Evolutionary conservation across 495 filamentous ascomycete genomes (phyloP).

Genomic region (Lasiosphaeria miniovina): DNA sequence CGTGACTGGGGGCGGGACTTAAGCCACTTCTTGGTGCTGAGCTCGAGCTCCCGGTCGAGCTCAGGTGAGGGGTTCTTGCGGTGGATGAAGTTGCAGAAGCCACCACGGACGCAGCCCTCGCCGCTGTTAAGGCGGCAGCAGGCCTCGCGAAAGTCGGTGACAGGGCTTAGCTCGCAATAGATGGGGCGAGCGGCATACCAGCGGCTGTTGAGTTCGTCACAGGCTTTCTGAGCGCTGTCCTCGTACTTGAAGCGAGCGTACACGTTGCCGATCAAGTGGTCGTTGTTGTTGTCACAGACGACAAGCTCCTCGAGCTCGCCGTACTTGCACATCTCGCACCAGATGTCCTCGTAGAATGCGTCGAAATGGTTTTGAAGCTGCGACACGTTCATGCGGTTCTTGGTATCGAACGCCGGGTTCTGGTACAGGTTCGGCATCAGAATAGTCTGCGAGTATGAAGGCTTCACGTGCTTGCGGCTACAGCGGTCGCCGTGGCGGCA

Average conservation of each 20-base stretch:
- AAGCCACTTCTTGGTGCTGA: constrained; percentile 95
- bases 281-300: constrained; percentile 94
- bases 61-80: constrained; percentile 88
- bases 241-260: constrained; percentile 99
- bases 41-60: constrained; percentile 80
- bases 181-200: constrained; percentile 98
- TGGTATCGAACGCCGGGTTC: constrained; percentile 95
- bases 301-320: constrained; percentile 87
- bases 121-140: constrained; percentile 93
- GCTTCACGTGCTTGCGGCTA: constrained; percentile 97
- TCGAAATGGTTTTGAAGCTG: constrained; percentile 99
- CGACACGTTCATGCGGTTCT: constrained; percentile 89
- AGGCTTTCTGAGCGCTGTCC: constrained; percentile 88
- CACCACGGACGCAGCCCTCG: constrained; percentile 92
- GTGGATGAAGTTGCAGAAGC: constrained; percentile 99
- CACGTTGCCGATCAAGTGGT: constrained; percentile 97
- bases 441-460: constrained; percentile 95
- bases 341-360: constrained; percentile 99
- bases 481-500: constrained; percentile 98
- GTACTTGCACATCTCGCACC: constrained; percentile 98
- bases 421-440: constrained; percentile 98
- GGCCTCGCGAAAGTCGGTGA: constrained; percentile 97
- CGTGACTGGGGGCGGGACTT: constrained; percentile 81
- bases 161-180: constrained; percentile 94
- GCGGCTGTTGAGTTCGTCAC: constrained; percentile 87